Conservation (phyloP, 495 filamentous ascomycete genomes). For the Annulohypoxylon bovei region DNA sequence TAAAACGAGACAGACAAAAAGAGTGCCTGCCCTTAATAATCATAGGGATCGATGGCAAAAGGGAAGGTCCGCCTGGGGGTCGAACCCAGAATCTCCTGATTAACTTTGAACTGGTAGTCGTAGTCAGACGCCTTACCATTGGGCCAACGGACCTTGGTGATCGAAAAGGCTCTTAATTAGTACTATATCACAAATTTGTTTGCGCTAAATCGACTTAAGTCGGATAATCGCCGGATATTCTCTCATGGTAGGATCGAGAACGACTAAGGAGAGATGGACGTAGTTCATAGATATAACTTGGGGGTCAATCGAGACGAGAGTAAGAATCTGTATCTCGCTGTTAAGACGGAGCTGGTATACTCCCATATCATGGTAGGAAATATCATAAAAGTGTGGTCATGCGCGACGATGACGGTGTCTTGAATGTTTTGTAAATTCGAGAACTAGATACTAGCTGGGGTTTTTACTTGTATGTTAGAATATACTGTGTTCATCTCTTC, state of each 20-base stretch:
- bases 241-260: not conserved
- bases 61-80: constrained; percentile 29
- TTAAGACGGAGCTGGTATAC: too few species aligned
- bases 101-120: constrained; percentile 4
- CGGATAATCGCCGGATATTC: constrained; percentile 11
- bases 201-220: not conserved
- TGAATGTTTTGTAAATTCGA: not conserved
- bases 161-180: not conserved
- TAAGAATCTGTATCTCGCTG: not conserved
- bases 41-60: too few species aligned
- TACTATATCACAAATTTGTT: not conserved
- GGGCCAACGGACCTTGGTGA: constrained; percentile 28
- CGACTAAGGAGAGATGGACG: too few species aligned
- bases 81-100: constrained; percentile 37
- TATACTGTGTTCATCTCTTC: too few species aligned
- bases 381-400: not conserved
- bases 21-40: too few species aligned
- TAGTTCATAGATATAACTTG: not conserved
- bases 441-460: not conserved
- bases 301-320: not conserved
- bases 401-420: not conserved
- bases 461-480: too few species aligned
- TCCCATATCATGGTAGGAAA: too few species aligned
- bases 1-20: too few species aligned
- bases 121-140: constrained; percentile 38